Evolutionary conservation across 805 yeast species (phyloP).

Genomic region (Ogataea philodendri): DNA sequence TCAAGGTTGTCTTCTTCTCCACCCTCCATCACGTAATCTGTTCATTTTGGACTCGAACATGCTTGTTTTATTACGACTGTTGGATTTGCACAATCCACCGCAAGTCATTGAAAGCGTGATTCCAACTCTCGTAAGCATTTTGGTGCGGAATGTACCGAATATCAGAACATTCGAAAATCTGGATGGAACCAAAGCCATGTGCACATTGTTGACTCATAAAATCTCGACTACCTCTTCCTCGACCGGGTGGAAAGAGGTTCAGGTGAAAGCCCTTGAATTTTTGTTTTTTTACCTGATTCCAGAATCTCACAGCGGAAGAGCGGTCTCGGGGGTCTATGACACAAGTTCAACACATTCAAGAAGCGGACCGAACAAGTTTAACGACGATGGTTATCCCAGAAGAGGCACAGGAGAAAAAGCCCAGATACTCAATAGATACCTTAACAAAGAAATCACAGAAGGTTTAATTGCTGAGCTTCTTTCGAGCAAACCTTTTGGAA

Average conservation of each 20-base stretch:
- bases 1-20: slow-evolving; percentile 61
- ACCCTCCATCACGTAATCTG: slow-evolving; percentile 50
- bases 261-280: slow-evolving; percentile 65
- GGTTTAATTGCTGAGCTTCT: slow-evolving; percentile 47
- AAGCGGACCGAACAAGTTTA: background rate
- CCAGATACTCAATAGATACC: slow-evolving; percentile 38
- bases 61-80: slow-evolving; percentile 32
- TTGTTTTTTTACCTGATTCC: slow-evolving; percentile 67
- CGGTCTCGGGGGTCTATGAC: no score
- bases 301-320: slow-evolving; percentile 37
- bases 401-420: slow-evolving; percentile 46
- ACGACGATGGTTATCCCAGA: slow-evolving; percentile 30
- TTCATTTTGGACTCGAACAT: slow-evolving; percentile 44
- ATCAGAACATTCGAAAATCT: slow-evolving; percentile 57
- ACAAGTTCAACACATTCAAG: background rate
- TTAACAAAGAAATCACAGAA: slow-evolving; percentile 46
- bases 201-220: slow-evolving; percentile 39
- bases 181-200: slow-evolving; percentile 53
- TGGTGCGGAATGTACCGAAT: slow-evolving; percentile 56
- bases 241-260: slow-evolving; percentile 47
- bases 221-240: slow-evolving; percentile 1
- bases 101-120: slow-evolving; percentile 41
- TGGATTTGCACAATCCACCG: slow-evolving; percentile 21
- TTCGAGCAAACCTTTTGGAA: slow-evolving; percentile 49
- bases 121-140: slow-evolving; percentile 54